phyloP scores from a whole-genome alignment of 1,139 yeast genomes.

The Saccharomycopsis hybrid region DNA sequence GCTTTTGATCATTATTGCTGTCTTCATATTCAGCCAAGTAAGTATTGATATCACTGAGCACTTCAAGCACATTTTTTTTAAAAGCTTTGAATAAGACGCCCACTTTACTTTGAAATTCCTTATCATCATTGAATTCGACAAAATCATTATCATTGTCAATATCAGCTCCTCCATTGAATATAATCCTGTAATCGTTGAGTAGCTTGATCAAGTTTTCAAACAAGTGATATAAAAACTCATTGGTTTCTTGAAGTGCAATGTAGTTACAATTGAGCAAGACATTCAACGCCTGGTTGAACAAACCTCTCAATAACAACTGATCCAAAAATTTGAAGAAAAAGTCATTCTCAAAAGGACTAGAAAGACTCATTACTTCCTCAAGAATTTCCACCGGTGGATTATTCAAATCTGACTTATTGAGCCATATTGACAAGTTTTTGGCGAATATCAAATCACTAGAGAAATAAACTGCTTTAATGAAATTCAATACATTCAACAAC shows the following conservation, averaged over 20 bases:
- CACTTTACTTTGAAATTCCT: not conserved
- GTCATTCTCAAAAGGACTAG: conserved; percentile 13
- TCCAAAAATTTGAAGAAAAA: conserved; percentile 61
- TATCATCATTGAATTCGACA: not conserved
- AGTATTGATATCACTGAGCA: conserved; percentile 11
- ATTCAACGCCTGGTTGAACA: conserved; percentile 47
- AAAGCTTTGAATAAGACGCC: conserved; percentile 6
- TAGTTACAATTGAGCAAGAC: conserved; percentile 35
- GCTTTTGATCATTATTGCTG: not conserved
- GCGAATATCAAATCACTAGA: conserved; percentile 34
- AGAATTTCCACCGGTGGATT: conserved; percentile 26
- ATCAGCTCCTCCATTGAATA: conserved; percentile 8
- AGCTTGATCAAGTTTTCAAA: conserved; percentile 40
- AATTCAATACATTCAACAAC: conserved; percentile 45
- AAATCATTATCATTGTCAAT: not conserved
- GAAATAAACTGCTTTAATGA: conserved; percentile 51
- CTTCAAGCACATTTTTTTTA: conserved; percentile 8
- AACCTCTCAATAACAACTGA: conserved; percentile 57
- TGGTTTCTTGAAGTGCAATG: conserved; percentile 23
- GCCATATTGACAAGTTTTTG: conserved; percentile 44
- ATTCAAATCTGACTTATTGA: conserved; percentile 53
- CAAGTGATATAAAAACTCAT: conserved; percentile 29
- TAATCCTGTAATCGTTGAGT: conserved; percentile 14
- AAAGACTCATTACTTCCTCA: conserved; percentile 10
- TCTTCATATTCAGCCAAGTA: conserved; percentile 11